Base-by-base conservation (phyloP, 768 basidiomycete species). In the Amanita fuliginea region DNA sequence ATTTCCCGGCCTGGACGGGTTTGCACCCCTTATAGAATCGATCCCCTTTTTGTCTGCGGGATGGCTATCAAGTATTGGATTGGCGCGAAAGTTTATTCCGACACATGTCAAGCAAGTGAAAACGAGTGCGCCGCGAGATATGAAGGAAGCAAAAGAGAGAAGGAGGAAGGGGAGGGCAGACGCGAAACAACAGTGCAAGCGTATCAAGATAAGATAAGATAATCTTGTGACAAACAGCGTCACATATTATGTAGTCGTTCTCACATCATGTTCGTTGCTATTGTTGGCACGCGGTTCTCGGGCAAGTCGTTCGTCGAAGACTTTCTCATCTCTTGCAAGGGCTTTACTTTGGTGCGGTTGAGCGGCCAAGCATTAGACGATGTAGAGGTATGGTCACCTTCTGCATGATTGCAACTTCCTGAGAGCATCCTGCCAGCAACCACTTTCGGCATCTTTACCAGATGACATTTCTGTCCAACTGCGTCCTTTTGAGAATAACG, bases 101-200 rank as follows among this genome's bases (percentile, higher is more conserved):
- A 89, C 88, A 0, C 83, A 89, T 58, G 72, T 91, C 55, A 94
- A 92, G 59, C 87, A 90, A 55, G 60, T 91, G 18, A 74, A 75
- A 14, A 93, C 91, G 2, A 78, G 81, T 24, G 78, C 81, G 3
- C 90, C 90, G 1, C 81, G 77, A 57, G 85, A 92, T 57, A 85
- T 89, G 76, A 85, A 75, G 58, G 72, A 66, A 28, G 79, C 80
- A 28, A 89, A 83, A 59, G 73, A 78, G 49, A 59, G 66, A 46
- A 73, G 87, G 50, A 60, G 62, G 33, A 66, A 68, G 57, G 78
- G 72, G 16, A 78, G 71, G 53, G 63, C 64, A 10, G 22, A 22
- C 43, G 54, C 46, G 40, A 53, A 35, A 37, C 44, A 33, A 16
- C 47, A 33, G 14, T 16, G 36, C 16, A 57, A 51, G 26, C 36